These are phyloP conservation scores for Monoraphidium neglectum DNA, from an alignment of 139 green algal genomes.

Conservation along the genomic window DNA sequence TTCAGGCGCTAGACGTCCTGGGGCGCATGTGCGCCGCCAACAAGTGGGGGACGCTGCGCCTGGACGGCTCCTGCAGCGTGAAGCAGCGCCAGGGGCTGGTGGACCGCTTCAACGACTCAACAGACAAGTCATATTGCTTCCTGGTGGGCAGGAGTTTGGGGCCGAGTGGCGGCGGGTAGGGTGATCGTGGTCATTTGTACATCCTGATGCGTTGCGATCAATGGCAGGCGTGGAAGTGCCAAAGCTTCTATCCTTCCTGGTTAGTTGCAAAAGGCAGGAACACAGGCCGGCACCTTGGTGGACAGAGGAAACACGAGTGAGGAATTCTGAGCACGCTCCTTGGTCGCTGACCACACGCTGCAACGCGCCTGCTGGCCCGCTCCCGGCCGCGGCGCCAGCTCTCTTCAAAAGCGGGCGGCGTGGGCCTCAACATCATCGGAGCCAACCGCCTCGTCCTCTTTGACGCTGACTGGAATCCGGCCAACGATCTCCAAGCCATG, in stretches of 20 bases:
- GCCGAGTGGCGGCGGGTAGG: no score
- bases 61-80: slow-evolving; percentile 85
- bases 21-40: slow-evolving; percentile 73
- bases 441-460: slow-evolving; percentile 96
- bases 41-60: slow-evolving; percentile 76
- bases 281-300: no score
- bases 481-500: slow-evolving; percentile 67
- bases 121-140: background rate
- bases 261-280: no score
- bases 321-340: no score
- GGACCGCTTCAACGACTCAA: slow-evolving; percentile 77
- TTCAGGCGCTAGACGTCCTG: slow-evolving; percentile 81
- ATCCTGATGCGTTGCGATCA: no score
- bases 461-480: slow-evolving; percentile 95
- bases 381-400: slow-evolving; percentile 36
- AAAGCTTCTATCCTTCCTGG: no score
- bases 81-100: slow-evolving; percentile 93
- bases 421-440: slow-evolving; percentile 97
- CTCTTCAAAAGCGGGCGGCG: slow-evolving; percentile 89
- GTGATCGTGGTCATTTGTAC: no score
- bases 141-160: no score
- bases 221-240: no score
- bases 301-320: no score
- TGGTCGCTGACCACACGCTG: no score
- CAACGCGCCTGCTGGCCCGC: no score